Conservation (phyloP, 2,329 filamentous ascomycete genomes). For the Metarhizium rileyi region DNA sequence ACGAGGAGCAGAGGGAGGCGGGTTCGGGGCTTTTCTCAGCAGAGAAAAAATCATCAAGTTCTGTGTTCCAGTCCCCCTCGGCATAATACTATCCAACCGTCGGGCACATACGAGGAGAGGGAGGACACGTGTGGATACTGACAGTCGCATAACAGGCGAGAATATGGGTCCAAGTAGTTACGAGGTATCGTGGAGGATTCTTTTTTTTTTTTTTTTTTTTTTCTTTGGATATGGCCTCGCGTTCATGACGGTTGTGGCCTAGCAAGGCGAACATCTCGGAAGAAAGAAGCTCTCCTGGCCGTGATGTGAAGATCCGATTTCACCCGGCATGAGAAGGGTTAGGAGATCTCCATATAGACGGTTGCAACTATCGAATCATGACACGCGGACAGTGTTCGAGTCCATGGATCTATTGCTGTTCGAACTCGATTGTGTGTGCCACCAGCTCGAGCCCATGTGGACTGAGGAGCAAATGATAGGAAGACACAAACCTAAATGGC, state of each 20-base stretch:
- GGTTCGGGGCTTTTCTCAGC: neutral
- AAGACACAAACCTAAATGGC: neutral
- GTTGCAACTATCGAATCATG: neutral
- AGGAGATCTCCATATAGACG: neutral
- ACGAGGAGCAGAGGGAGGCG: neutral
- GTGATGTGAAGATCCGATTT: neutral
- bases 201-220: no score
- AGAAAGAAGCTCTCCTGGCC: neutral
- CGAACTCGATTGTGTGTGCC: neutral
- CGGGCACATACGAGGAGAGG: neutral
- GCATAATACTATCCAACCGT: neutral
- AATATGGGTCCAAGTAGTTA: neutral
- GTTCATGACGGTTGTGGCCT: neutral
- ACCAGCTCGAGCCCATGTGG: neutral
- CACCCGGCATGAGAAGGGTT: neutral
- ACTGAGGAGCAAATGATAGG: neutral
- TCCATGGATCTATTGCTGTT: neutral
- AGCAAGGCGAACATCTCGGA: neutral
- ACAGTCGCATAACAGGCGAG: neutral
- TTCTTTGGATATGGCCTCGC: neutral
- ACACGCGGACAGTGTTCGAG: neutral
- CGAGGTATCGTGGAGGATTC: no score
- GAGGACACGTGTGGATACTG: neutral
- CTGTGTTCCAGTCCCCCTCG: neutral
- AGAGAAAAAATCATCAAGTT: neutral